These are phyloP conservation scores for Metschnikowia dekortorum DNA, from an alignment of 805 yeast genomes.

Conservation along the genomic window DNA sequence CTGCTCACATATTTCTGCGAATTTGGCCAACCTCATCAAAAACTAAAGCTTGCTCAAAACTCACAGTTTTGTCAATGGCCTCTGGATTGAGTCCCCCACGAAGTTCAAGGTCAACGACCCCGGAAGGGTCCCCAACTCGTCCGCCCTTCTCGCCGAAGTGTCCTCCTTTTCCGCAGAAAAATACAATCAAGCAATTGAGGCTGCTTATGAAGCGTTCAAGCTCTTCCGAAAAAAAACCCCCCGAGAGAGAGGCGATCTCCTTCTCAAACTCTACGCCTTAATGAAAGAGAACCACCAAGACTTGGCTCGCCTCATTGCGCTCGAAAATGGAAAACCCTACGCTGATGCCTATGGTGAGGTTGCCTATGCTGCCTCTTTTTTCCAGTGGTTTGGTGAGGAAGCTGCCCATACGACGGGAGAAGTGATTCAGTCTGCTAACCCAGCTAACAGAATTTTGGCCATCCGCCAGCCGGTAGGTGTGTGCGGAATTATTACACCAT, in stretches of 20 bases:
- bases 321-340: constrained; percentile 73
- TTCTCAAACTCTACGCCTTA: constrained; percentile 49
- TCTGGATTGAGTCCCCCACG: constrained; percentile 53
- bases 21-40: constrained; percentile 22
- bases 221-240: constrained; percentile 51
- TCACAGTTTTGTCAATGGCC: constrained; percentile 67
- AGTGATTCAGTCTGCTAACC: constrained; percentile 50
- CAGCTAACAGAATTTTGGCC: constrained; percentile 49
- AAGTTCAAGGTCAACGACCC: constrained; percentile 73
- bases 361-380: constrained; percentile 64
- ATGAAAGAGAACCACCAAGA: constrained; percentile 58
- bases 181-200: constrained; percentile 51
- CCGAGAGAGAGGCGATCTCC: constrained; percentile 50
- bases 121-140: constrained; percentile 45
- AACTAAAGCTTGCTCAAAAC: constrained; percentile 52
- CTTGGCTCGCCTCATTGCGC: constrained; percentile 57
- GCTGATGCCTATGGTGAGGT: constrained; percentile 74
- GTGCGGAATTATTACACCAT: constrained; percentile 74
- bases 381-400: constrained; percentile 86
- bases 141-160: constrained; percentile 46
- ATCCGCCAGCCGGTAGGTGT: constrained; percentile 77
- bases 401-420: constrained; percentile 74
- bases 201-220: constrained; percentile 51
- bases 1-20: constrained; percentile 1
- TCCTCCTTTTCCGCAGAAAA: constrained; percentile 50